A percentile compares a stretch with the other conserved stretches of the same genome.
phyloP scores from a whole-genome alignment of 2,329 filamentous ascomycete species.

The Penicillium paneum region DNA sequence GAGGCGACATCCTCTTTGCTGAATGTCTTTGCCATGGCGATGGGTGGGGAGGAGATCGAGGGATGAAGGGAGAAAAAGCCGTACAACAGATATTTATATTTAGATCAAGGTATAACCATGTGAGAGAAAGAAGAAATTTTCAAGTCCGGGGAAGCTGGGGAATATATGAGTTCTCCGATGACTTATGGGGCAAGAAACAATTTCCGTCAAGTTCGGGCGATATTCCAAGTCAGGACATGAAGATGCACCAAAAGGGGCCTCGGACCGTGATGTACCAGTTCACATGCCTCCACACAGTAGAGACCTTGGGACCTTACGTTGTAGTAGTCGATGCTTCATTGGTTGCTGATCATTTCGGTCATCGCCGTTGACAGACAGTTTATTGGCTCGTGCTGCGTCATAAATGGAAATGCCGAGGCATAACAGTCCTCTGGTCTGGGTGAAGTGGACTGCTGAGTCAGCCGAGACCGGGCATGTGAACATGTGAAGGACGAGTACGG shows the following conservation, averaged over 20 bases:
- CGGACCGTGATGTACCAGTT: conserved; percentile 14
- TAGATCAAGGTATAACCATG: conserved; percentile 5
- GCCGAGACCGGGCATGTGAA: conserved; percentile 16
- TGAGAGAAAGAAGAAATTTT: conserved; percentile 11
- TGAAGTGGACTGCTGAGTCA: background rate
- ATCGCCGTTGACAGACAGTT: conserved; percentile 10
- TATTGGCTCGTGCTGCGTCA: conserved; percentile 23
- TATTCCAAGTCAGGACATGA: conserved; percentile 9
- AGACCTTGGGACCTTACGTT: conserved; percentile 5
- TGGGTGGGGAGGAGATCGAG: background rate
- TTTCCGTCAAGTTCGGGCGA: conserved; percentile 7
- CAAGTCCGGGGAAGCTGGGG: conserved; percentile 25
- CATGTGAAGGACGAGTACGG: background rate
- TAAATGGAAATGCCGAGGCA: conserved; percentile 21
- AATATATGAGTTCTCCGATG: conserved; percentile 21
- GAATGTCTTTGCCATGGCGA: conserved; percentile 80
- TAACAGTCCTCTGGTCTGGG: background rate
- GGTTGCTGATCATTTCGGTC: conserved; percentile 20
- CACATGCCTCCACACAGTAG: conserved; percentile 2
- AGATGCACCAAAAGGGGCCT: conserved; percentile 15
- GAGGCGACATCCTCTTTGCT: conserved; percentile 79
- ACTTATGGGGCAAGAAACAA: conserved; percentile 8
- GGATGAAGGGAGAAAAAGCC: background rate
- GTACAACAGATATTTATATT: background rate
- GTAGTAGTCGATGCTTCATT: conserved; percentile 7